Conservation (phyloP, 495 filamentous ascomycete species). For the Tuber umbilicatum region DNA sequence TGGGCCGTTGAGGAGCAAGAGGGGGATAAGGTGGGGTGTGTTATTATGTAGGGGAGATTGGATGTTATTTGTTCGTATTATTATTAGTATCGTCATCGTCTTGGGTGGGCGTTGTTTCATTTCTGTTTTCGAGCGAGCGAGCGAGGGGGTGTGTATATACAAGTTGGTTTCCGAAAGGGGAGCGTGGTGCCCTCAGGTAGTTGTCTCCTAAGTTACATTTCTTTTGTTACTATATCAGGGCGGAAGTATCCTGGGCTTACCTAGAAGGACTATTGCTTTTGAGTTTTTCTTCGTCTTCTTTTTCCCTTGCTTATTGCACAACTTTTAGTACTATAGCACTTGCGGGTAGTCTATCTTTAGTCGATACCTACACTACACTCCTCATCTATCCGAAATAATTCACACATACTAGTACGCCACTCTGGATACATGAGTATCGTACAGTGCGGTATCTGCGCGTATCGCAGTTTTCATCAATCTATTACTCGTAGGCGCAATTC, state of each 20-base stretch:
- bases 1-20: constrained; percentile 10
- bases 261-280: neutral
- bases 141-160: constrained; percentile 30
- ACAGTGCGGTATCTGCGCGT: too few relatives aligned
- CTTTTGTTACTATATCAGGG: constrained; percentile 7
- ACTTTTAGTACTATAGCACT: constrained; percentile 1
- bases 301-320: constrained; percentile 14
- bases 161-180: constrained; percentile 19
- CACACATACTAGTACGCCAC: neutral
- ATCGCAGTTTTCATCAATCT: neutral
- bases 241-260: neutral
- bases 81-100: constrained; percentile 8
- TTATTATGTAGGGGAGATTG: neutral
- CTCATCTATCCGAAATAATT: constrained; percentile 10
- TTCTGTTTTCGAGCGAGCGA: constrained; percentile 3
- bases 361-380: neutral
- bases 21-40: constrained; percentile 25
- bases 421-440: neutral
- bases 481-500: neutral
- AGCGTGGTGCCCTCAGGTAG: neutral
- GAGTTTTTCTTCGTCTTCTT: constrained; percentile 8
- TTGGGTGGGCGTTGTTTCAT: constrained; percentile 4
- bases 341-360: neutral
- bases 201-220: constrained; percentile 15
- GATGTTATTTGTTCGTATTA: neutral